A percentile compares a stretch with the other conserved stretches of the same genome.
These are phyloP conservation scores for Elaeagnus macrophylla DNA, from an alignment of 306 rosid species.

Conservation along the genomic window DNA sequence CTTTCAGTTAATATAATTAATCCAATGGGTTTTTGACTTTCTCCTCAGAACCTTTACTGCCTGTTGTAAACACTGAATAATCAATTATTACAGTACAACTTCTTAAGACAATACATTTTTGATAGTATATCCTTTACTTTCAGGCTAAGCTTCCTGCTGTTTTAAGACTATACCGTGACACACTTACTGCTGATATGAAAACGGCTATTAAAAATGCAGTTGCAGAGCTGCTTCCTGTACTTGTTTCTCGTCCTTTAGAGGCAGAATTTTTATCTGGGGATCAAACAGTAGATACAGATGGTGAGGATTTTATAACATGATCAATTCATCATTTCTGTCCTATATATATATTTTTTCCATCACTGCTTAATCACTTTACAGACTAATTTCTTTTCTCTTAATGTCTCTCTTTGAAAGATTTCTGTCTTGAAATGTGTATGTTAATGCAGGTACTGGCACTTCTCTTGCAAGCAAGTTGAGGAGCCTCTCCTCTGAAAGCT, in stretches of 20 bases:
- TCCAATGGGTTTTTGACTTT: too few relatives aligned
- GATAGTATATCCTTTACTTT: constrained; percentile 18
- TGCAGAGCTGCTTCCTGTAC: constrained; percentile 88
- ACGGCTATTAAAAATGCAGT: constrained; percentile 86
- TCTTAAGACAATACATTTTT: background rate
- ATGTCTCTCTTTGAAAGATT: background rate
- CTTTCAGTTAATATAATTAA: too few relatives aligned
- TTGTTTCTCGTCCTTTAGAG: constrained; percentile 63
- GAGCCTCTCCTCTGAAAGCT: constrained; percentile 84
- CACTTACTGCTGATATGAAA: constrained; percentile 93
- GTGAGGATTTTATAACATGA: constrained; percentile 41
- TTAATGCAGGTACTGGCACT: constrained; percentile 69
- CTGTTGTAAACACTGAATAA: background rate
- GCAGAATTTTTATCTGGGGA: constrained; percentile 75
- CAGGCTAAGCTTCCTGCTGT: constrained; percentile 97
- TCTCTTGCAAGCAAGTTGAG: constrained; percentile 99
- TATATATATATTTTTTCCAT: background rate
- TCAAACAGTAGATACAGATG: constrained; percentile 68
- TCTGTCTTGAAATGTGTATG: constrained; percentile 1
- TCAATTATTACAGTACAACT: too few relatives aligned
- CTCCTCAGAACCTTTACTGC: background rate
- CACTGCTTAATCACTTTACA: background rate
- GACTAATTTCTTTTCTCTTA: background rate
- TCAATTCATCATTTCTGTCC: constrained; percentile 13
- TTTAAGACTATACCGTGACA: constrained; percentile 86